phyloP scores from a whole-genome alignment of 352 stramenopile genomes.

The Phytophthora parvispora region DNA sequence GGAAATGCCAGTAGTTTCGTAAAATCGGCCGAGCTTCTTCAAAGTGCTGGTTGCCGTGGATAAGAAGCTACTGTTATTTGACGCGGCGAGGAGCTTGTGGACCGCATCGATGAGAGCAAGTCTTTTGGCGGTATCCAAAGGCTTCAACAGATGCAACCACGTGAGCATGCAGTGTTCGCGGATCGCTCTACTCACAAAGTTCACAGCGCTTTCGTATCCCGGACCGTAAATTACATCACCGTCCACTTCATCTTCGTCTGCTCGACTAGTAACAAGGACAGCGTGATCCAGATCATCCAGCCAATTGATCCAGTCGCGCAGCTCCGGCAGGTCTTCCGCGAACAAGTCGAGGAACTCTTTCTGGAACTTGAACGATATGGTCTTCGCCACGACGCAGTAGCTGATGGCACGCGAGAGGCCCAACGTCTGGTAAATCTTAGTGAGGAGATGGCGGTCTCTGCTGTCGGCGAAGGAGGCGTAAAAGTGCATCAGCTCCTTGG shows the following conservation, averaged over 20 bases:
- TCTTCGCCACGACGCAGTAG: slow-evolving; percentile 51
- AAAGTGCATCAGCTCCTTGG: slow-evolving; percentile 46
- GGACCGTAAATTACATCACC: slow-evolving; percentile 2
- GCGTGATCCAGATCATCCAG: slow-evolving; percentile 35
- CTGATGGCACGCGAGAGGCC: slow-evolving; percentile 36
- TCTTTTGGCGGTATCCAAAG: slow-evolving; percentile 32
- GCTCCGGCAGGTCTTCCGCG: slow-evolving; percentile 42
- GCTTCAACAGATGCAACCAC: slow-evolving; percentile 58
- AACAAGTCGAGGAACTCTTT: slow-evolving; percentile 74
- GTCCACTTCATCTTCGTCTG: background rate
- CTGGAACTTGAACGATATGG: slow-evolving; percentile 54
- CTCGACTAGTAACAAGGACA: slow-evolving; percentile 5
- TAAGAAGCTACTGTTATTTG: slow-evolving; percentile 7
- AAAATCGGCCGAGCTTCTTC: slow-evolving; percentile 67
- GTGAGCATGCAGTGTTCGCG: slow-evolving; percentile 53
- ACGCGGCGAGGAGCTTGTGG: slow-evolving; percentile 21
- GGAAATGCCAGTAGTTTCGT: slow-evolving; percentile 53
- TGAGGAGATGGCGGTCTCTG: slow-evolving; percentile 52
- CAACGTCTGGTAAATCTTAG: slow-evolving; percentile 67
- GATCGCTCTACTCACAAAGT: slow-evolving; percentile 54
- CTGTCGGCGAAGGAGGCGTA: slow-evolving; percentile 53
- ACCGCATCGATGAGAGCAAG: slow-evolving; percentile 46
- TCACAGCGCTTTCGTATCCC: slow-evolving; percentile 32
- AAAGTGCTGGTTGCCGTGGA: slow-evolving; percentile 34
- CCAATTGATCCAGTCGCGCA: slow-evolving; percentile 68